Conservation (phyloP, 2,329 filamentous ascomycete species). For the Penicillium sp. region DNA sequence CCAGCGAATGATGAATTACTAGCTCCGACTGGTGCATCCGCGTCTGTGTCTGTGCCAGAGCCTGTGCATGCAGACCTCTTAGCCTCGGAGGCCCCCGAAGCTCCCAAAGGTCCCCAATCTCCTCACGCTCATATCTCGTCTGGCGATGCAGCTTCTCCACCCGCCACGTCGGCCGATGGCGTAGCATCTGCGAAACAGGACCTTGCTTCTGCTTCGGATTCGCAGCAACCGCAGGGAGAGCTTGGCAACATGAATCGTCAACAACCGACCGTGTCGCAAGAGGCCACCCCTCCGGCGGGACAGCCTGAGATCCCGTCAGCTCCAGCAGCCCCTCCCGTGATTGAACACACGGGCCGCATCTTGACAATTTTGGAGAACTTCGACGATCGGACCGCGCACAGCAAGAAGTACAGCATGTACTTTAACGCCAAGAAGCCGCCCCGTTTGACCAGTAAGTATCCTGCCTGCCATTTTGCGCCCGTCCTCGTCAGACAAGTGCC, state of each 20-base stretch:
- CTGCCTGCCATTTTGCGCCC: neutral
- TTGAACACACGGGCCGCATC: conserved; percentile 51
- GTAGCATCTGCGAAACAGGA: neutral
- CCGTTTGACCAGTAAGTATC: conserved; percentile 44
- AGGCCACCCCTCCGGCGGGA: conserved; percentile 14
- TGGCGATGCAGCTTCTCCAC: conserved; percentile 6
- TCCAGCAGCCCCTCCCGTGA: conserved; percentile 31
- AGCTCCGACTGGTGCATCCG: neutral
- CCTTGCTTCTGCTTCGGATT: neutral
- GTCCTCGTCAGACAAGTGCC: neutral
- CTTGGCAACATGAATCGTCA: neutral
- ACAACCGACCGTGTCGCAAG: conserved; percentile 8
- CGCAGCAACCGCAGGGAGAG: neutral
- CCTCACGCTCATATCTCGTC: conserved; percentile 3
- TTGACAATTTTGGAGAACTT: conserved; percentile 56
- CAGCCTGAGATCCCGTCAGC: conserved; percentile 24
- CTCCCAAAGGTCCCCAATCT: conserved; percentile 5
- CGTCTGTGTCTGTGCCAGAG: conserved; percentile 3
- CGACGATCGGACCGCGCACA: conserved; percentile 50
- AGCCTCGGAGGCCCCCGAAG: neutral
- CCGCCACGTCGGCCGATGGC: conserved; percentile 9
- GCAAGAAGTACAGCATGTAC: conserved; percentile 51
- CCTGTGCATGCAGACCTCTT: neutral
- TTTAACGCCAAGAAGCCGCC: conserved; percentile 48
- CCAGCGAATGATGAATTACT: neutral